Conservation (phyloP, 176 grass and related monocot species). For the Pharus latifolius region DNA sequence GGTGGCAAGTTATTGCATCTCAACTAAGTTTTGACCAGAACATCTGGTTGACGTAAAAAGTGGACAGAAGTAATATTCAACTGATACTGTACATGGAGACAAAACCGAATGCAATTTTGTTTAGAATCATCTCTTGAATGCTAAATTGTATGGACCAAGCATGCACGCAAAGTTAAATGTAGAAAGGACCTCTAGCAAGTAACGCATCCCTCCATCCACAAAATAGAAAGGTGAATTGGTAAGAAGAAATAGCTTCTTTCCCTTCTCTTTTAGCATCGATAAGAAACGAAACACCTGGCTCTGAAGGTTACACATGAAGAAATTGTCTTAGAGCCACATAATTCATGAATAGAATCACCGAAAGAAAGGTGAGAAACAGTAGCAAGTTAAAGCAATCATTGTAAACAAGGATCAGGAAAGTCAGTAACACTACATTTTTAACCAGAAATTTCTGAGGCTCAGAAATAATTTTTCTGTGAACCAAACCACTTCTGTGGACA, state of each 20-base stretch:
- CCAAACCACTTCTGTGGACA: constrained; percentile 84
- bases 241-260: constrained; percentile 90
- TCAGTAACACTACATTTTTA: constrained; percentile 60
- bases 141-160: neutral
- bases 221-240: constrained; percentile 98
- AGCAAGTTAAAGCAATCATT: constrained; percentile 5
- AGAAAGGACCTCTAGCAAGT: constrained; percentile 79
- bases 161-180: constrained; percentile 1
- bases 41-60: neutral
- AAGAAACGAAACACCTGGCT: constrained; percentile 58
- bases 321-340: constrained; percentile 3
- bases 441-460: constrained; percentile 85
- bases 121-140: neutral
- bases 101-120: neutral
- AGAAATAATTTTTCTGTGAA: constrained; percentile 76
- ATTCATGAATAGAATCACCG: neutral
- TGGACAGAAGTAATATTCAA: neutral
- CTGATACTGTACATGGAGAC: neutral
- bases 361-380: neutral
- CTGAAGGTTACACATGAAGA: constrained; percentile 32
- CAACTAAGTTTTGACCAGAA: neutral
- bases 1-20: neutral
- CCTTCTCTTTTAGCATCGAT: constrained; percentile 72
- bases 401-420: neutral
- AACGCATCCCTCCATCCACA: constrained; percentile 94